Percentiles rank a stretch among this genome's conserved stretches.
These are phyloP conservation scores for Colletotrichum siamense DNA, from an alignment of 2,329 filamentous ascomycete genomes.

Conservation along the genomic window DNA sequence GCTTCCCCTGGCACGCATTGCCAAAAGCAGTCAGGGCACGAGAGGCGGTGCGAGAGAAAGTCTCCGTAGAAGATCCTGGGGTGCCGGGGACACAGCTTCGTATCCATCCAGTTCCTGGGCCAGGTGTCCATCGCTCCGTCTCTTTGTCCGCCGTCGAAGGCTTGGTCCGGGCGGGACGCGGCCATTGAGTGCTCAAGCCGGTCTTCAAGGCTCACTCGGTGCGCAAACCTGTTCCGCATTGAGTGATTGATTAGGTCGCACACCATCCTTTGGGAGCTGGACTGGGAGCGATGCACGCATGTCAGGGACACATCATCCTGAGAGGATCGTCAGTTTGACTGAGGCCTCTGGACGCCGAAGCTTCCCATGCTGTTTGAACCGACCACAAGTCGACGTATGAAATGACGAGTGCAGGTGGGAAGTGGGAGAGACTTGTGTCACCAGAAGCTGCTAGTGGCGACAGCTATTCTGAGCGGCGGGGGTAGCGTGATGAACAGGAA, in stretches of 20 bases:
- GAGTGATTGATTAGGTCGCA: slow-evolving; percentile 4
- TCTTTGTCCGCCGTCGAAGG: background rate
- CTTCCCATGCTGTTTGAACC: background rate
- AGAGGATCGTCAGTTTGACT: background rate
- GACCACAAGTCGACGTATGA: background rate
- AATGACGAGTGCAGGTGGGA: slow-evolving; percentile 6
- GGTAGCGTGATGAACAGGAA: background rate
- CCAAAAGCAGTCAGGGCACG: background rate
- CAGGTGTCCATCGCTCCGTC: background rate
- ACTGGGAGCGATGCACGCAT: background rate
- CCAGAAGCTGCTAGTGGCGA: slow-evolving; percentile 4
- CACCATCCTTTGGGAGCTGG: background rate
- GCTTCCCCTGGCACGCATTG: slow-evolving; percentile 9
- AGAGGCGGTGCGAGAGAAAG: slow-evolving; percentile 17
- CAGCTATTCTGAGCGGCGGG: background rate
- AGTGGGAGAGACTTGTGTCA: slow-evolving; percentile 2
- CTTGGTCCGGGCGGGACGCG: slow-evolving; percentile 4
- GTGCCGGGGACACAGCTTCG: background rate
- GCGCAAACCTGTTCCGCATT: background rate
- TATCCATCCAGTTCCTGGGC: background rate
- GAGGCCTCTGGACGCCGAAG: background rate
- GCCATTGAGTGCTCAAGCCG: background rate
- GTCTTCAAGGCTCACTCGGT: background rate
- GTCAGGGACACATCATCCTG: background rate
- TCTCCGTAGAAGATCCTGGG: slow-evolving; percentile 18